Evolutionary conservation across 106 monocot species (phyloP).

Genomic region (Dendrobium nobile): DNA sequence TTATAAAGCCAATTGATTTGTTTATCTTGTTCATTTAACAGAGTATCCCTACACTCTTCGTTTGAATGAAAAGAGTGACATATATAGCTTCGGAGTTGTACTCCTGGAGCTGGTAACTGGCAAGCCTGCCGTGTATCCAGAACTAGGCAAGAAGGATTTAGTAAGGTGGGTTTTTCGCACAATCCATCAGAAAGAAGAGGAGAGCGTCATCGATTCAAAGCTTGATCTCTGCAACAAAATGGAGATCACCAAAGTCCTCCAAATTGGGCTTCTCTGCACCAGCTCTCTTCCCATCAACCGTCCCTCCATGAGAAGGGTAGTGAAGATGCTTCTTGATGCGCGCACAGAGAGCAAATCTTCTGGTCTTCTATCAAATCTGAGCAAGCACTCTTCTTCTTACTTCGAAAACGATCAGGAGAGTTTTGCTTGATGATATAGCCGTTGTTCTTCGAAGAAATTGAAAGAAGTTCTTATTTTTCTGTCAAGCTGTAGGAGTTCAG

Average conservation of each 20-base stretch:
- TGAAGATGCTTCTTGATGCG: slow-evolving; percentile 66
- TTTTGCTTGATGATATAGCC: neutral
- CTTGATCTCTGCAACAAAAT: slow-evolving; percentile 28
- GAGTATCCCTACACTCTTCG: slow-evolving; percentile 88
- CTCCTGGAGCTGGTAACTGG: slow-evolving; percentile 82
- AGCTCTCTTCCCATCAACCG: slow-evolving; percentile 76
- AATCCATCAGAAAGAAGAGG: slow-evolving; percentile 51
- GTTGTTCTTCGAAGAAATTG: neutral
- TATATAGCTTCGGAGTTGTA: slow-evolving; percentile 87
- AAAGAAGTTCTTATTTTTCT: neutral
- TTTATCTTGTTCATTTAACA: slow-evolving; percentile 4
- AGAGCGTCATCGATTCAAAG: slow-evolving; percentile 44
- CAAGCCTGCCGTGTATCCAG: slow-evolving; percentile 45
- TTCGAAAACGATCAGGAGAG: slow-evolving; percentile 4
- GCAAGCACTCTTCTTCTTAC: slow-evolving; percentile 8
- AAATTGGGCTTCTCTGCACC: slow-evolving; percentile 65
- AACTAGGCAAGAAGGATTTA: slow-evolving; percentile 67
- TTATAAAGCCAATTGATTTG: no score
- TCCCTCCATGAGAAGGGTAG: slow-evolving; percentile 67
- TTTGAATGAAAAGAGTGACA: slow-evolving; percentile 90
- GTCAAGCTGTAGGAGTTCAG: neutral
- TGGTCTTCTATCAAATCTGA: neutral
- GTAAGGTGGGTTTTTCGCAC: slow-evolving; percentile 67
- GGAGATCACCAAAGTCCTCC: slow-evolving; percentile 45
- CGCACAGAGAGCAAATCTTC: neutral